Base-by-base conservation (phyloP, 192 early-diverging fungal genomes). In the Linnemannia elongata region DNA sequence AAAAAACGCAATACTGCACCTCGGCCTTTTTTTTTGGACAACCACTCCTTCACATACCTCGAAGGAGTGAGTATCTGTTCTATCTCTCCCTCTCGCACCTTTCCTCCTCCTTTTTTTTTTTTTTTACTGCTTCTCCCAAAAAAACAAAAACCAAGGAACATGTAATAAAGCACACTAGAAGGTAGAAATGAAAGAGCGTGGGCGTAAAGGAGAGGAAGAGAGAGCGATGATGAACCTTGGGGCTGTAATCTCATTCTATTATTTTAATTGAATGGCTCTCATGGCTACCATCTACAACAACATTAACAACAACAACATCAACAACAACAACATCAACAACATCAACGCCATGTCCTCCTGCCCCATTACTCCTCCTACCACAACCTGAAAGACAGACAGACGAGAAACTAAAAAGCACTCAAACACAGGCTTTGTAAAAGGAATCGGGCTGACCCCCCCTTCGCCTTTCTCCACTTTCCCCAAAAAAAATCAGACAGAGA, bases 251-350 rank as follows among this genome's bases (percentile, higher is more conserved):
- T 66, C 30, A 66, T 66, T 66, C 30, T 66, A 66, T 66, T 66
- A 17, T 30, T 66, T 66, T 33, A 66, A 66, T 66, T 66, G 60
- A 66, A 66, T 66, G 13, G 60, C 60, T 66, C 30, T 66, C 60
- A 66, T 17, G 27, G 30, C 18, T 15, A 45, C 12, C 44, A 52
- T 18, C 49, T 1, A 18, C 38, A 39, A 2, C 44, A 45, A 9
- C 44, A 45, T 12, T 10, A 45, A 45, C 44, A 45, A 45, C 44
- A 45, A 45, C 44, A 45, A 15, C 44, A 45, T 3, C 44, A 15
- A 15, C 44, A 45, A 13, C 44, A 45, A 1, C 44, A 45, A 2
- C 8, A 52, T 22, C 49, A 6, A 3, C 49, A 52, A 52, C 17
- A 52, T 5, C 49, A 52, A 52, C 49, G 49, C 49, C 49, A 52